Evolutionary conservation across 495 filamentous ascomycete species (phyloP), one percentile per base, ranked within the genome.

Genomic region (Tuber aestivum): DNA sequence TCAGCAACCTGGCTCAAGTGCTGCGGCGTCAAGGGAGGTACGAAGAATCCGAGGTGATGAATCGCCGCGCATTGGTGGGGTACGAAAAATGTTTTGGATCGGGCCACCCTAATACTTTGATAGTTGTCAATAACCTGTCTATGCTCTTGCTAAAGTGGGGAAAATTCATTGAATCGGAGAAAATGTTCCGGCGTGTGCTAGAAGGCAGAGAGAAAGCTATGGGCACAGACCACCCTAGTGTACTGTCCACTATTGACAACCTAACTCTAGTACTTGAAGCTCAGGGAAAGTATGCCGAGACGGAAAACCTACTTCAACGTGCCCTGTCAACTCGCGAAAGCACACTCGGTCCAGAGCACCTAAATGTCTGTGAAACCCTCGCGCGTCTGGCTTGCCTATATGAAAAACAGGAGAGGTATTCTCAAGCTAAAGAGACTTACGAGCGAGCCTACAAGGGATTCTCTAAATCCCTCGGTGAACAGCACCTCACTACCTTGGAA

Each of bases 261-360:
- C 70, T 81, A 9, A 77, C 78, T 40, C 38, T 40, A 40, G 38
- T 7, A 40, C 38, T 40, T 40, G 38, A 40, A 7, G 38, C 38
- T 7, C 73, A 81, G 45, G 81, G 78, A 9, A 72, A 74, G 70
- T 80, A 82, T 70, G 72, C 79, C 10, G 41, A 73, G 73, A 83
- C 82, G 18, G 48, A 75, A 70, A 75, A 83, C 56, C 77, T 73
- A 48, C 79, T 73, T 72, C 45, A 42, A 35, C 80, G 74, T 65
- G 69, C 80, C 14, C 65, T 83, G 45, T 23, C 70, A 7, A 70
- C 71, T 3, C 1, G 10, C 4, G 41, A 74, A 37, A 45, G 74
- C 21, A 18, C 42, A 50, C 61, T 70, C 0, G 73, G 73, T 14
- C 40, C 69, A 1, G 73, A 70, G n/a, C 73, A 74, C 23, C n/a